Percentiles rank a stretch among this genome's conserved stretches.
These are phyloP conservation scores for Neoscytalidium dimidiatum DNA, from an alignment of 2,329 filamentous ascomycete species.

Conservation along the genomic window DNA sequence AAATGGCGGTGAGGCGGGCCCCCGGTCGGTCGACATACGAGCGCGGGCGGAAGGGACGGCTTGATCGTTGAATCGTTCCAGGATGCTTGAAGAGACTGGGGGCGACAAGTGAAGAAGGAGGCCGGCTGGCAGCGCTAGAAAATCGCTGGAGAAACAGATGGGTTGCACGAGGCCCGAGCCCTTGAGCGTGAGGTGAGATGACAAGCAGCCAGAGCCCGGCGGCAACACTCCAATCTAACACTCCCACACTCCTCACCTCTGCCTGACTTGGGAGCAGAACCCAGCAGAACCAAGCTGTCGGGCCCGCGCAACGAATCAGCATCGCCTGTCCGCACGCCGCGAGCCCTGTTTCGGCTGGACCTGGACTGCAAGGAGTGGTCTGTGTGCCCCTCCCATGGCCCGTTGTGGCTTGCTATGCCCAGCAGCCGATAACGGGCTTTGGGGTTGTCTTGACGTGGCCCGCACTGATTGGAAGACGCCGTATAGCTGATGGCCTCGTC, in stretches of 20 bases:
- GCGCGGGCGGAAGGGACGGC: slow-evolving; percentile 20
- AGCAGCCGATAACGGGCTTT: slow-evolving; percentile 20
- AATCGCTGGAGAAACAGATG: slow-evolving; percentile 19
- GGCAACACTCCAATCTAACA: too few relatives aligned
- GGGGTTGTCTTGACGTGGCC: slow-evolving; percentile 18
- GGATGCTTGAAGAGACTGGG: slow-evolving; percentile 14
- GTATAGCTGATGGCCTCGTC: slow-evolving; percentile 2
- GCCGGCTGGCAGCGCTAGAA: slow-evolving; percentile 17
- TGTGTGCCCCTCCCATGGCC: slow-evolving; percentile 6
- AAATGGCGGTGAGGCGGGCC: slow-evolving; percentile 20
- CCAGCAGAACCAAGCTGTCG: not conserved
- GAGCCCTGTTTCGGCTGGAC: slow-evolving; percentile 16
- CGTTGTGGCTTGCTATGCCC: slow-evolving; percentile 20
- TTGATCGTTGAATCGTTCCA: slow-evolving; percentile 3
- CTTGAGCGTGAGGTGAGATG: slow-evolving; percentile 20
- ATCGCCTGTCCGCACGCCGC: not conserved
- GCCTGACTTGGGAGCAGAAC: slow-evolving; percentile 13
- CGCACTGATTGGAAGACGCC: slow-evolving; percentile 18
- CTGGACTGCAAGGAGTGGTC: slow-evolving; percentile 19
- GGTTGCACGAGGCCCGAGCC: slow-evolving; percentile 16
- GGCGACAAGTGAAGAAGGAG: slow-evolving; percentile 18
- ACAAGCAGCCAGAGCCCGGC: slow-evolving; percentile 18
- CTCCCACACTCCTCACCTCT: slow-evolving; percentile 17
- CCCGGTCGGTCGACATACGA: slow-evolving; percentile 6
- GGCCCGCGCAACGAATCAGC: slow-evolving; percentile 4